These are phyloP conservation scores for Saccharomycopsis sp. DNA, from an alignment of 805 yeast genomes.

Conservation along the genomic window DNA sequence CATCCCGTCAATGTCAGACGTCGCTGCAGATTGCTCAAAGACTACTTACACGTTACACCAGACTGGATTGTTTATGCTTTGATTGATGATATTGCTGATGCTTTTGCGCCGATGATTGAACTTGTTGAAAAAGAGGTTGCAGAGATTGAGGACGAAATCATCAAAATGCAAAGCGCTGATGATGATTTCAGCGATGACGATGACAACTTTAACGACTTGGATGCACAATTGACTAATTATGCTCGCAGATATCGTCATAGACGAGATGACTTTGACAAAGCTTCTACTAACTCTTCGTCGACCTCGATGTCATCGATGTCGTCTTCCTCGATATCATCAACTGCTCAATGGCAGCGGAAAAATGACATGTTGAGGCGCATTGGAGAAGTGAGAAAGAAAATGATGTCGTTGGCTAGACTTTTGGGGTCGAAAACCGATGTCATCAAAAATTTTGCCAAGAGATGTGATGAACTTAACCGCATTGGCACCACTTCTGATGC, in stretches of 20 bases:
- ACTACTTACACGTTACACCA: constrained; percentile 66
- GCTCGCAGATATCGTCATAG: too few relatives aligned
- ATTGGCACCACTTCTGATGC: too few relatives aligned
- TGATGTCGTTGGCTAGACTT: constrained; percentile 79
- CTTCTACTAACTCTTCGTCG: not conserved
- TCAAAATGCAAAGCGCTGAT: constrained; percentile 24
- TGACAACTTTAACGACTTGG: not conserved
- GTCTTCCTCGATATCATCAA: constrained; percentile 30
- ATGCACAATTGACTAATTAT: not conserved
- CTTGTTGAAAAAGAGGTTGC: constrained; percentile 74
- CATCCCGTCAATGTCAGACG: constrained; percentile 74
- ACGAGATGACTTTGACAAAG: not conserved
- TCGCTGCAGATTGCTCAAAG: constrained; percentile 71
- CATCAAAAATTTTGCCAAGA: constrained; percentile 84
- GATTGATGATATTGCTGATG: constrained; percentile 79
- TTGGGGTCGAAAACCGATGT: constrained; percentile 94
- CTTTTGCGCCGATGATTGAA: constrained; percentile 73
- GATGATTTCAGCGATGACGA: constrained; percentile 21
- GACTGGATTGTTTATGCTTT: constrained; percentile 80
- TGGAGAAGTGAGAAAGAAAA: constrained; percentile 91
- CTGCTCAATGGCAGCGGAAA: constrained; percentile 76
- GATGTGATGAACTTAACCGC: constrained; percentile 83
- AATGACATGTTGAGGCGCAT: constrained; percentile 93
- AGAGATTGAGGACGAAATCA: constrained; percentile 50
- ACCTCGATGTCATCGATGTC: constrained; percentile 22